Conservation (phyloP, 2,329 filamentous ascomycete species). For the Plectosphaerella sp. region DNA sequence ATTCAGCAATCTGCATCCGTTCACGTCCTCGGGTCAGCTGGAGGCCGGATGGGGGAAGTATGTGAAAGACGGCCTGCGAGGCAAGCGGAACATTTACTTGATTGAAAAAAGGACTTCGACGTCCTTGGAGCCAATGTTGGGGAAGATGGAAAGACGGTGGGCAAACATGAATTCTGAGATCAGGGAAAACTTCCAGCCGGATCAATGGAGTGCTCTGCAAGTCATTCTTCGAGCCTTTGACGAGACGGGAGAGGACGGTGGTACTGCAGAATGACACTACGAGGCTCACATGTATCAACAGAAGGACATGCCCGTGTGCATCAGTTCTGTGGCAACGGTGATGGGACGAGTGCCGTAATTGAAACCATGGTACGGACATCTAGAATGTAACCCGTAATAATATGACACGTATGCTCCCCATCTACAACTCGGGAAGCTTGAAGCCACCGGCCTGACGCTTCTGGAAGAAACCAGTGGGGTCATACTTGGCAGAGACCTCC, state of each 20-base stretch:
- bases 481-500: slow-evolving; percentile 22
- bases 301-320: no score
- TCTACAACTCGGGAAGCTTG: slow-evolving; percentile 1
- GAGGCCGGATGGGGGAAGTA: not conserved
- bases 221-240: not conserved
- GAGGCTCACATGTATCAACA: no score
- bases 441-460: slow-evolving; percentile 15
- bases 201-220: not conserved
- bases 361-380: no score
- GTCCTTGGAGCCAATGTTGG: not conserved
- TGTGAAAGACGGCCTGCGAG: not conserved
- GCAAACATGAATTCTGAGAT: not conserved
- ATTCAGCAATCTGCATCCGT: not conserved
- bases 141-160: not conserved
- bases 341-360: no score
- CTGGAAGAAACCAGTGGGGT: slow-evolving; percentile 26
- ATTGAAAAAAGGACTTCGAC: not conserved
- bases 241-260: not conserved
- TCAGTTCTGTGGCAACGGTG: no score
- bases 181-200: not conserved
- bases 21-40: not conserved
- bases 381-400: no score
- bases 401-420: no score
- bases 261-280: no score
- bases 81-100: not conserved